Conservation (phyloP, 257 asterid genomes). For the Henckelia pumila region DNA sequence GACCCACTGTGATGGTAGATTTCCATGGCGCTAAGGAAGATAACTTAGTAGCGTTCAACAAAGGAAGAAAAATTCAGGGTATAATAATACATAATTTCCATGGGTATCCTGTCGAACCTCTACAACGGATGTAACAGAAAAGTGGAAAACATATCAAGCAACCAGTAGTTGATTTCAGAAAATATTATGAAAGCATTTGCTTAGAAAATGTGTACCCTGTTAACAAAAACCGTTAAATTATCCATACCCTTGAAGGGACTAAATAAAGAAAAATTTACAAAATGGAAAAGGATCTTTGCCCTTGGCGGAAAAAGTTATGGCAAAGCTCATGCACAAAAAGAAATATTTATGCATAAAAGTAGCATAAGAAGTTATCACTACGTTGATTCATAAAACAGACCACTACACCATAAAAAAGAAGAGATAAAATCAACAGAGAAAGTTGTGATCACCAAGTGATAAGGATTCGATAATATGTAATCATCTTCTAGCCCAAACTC, state of each 20-base stretch:
- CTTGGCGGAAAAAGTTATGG: neutral
- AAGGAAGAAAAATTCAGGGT: neutral
- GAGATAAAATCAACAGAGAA: constrained; percentile 14
- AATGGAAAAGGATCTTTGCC: neutral
- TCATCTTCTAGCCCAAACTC: constrained; percentile 84
- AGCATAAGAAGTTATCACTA: neutral
- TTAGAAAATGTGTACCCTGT: too few species aligned
- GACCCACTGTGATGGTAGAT: constrained; percentile 1
- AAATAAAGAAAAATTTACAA: too few species aligned
- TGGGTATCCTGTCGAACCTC: neutral
- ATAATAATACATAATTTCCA: neutral
- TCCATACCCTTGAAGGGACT: too few species aligned
- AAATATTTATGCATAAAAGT: neutral
- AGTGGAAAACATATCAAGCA: neutral
- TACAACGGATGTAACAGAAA: neutral
- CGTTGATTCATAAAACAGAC: neutral
- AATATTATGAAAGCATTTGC: too few species aligned
- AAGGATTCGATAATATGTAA: constrained; percentile 81
- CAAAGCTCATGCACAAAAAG: neutral
- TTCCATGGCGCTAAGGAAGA: neutral
- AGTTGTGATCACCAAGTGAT: constrained; percentile 77
- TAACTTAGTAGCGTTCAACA: neutral
- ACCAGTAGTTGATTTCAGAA: neutral
- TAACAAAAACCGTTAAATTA: too few species aligned
- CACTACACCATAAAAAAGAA: constrained; percentile 16